phyloP scores from a whole-genome alignment of 2,329 filamentous ascomycete species.

The Tolypocladium tropicale region DNA sequence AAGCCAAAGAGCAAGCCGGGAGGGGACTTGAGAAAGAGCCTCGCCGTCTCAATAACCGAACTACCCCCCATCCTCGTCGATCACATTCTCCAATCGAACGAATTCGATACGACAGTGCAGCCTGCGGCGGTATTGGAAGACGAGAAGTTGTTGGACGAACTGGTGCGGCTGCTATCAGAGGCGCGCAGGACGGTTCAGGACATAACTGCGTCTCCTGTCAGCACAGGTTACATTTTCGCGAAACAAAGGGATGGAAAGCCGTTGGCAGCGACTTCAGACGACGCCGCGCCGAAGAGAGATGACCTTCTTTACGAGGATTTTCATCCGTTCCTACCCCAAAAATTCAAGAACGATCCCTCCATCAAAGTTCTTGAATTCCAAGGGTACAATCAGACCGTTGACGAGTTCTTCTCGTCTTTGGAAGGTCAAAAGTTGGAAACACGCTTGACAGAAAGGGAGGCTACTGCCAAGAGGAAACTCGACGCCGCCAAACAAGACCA shows the following conservation, averaged over 20 bases:
- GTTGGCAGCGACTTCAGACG: constrained; percentile 17
- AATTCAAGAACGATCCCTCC: constrained; percentile 59
- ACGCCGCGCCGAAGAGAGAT: constrained; percentile 25
- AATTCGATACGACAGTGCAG: constrained; percentile 58
- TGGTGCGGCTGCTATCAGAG: constrained; percentile 59
- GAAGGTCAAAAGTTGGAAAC: constrained; percentile 90
- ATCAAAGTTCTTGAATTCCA: constrained; percentile 66
- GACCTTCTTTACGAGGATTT: constrained; percentile 83
- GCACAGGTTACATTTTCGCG: constrained; percentile 82
- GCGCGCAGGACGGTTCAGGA: constrained; percentile 60
- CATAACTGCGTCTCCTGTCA: constrained; percentile 53
- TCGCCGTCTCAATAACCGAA: constrained; percentile 79
- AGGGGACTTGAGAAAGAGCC: constrained; percentile 66
- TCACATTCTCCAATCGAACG: constrained; percentile 62
- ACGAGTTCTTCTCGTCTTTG: constrained; percentile 94
- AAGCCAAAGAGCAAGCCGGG: constrained; percentile 64
- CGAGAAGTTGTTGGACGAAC: constrained; percentile 50
- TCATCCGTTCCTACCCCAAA: constrained; percentile 78
- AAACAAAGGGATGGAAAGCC: constrained; percentile 36
- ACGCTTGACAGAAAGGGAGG: constrained; percentile 69
- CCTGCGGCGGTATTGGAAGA: constrained; percentile 61
- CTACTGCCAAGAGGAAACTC: constrained; percentile 70
- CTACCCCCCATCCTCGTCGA: constrained; percentile 82
- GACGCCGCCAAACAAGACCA: constrained; percentile 80
- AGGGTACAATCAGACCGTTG: constrained; percentile 85